These are phyloP conservation scores for Hymenotorrendiella dingleyae DNA, from an alignment of 2,329 filamentous ascomycete genomes.

Conservation along the genomic window DNA sequence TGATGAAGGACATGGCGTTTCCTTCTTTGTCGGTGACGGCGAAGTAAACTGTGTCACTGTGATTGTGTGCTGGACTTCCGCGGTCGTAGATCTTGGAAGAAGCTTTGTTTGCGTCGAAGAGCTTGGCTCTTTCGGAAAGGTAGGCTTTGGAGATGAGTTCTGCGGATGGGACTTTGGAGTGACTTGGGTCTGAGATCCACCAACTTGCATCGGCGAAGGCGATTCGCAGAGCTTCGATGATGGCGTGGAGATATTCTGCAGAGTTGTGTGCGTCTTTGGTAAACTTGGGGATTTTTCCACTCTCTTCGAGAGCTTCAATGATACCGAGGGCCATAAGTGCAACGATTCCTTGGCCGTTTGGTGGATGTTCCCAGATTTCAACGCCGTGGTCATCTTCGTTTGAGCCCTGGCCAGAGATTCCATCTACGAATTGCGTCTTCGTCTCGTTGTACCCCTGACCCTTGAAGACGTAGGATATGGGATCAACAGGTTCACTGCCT, in stretches of 20 bases:
- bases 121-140: conserved; percentile 60
- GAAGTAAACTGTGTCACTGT: conserved; percentile 94
- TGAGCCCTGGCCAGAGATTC: conserved; percentile 33
- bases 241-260: conserved; percentile 71
- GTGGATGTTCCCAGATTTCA: conserved; percentile 93
- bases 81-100: conserved; percentile 56
- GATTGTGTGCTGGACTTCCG: conserved; percentile 78
- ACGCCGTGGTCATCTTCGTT: conserved; percentile 48
- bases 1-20: conserved; percentile 95
- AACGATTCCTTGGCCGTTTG: conserved; percentile 93
- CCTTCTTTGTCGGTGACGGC: conserved; percentile 73
- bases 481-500: conserved; percentile 73
- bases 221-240: conserved; percentile 83
- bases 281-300: conserved; percentile 69
- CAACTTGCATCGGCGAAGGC: conserved; percentile 85
- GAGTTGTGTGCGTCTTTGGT: conserved; percentile 71
- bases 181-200: conserved; percentile 82
- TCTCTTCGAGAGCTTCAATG: conserved; percentile 74
- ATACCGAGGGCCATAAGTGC: conserved; percentile 93
- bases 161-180: conserved; percentile 61
- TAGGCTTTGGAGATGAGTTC: conserved; percentile 69
- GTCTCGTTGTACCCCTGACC: conserved; percentile 53
- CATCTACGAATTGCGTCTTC: conserved; percentile 38
- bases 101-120: conserved; percentile 54
- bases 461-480: conserved; percentile 75